These are phyloP conservation scores for Suillus subaureus DNA, from an alignment of 768 basidiomycete genomes.

Conservation along the genomic window DNA sequence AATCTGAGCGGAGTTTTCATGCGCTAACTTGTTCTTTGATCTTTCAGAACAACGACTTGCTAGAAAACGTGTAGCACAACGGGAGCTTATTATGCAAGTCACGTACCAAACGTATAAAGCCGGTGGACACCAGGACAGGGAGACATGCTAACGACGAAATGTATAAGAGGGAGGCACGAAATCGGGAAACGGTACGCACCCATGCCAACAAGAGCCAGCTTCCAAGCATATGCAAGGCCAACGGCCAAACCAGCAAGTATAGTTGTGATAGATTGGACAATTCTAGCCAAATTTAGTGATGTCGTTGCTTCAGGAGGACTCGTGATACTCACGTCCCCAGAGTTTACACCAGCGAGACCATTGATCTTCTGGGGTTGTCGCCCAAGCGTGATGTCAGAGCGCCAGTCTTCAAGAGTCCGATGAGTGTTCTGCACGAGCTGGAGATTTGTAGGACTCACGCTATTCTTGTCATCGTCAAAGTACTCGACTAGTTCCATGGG, in stretches of 20 bases:
- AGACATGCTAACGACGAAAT: conserved; percentile 52
- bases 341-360: conserved; percentile 84
- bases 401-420: conserved; percentile 57
- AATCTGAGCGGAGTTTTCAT: conserved; percentile 83
- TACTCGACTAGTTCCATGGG: conserved; percentile 64
- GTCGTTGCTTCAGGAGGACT: background rate
- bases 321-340: conserved; percentile 63
- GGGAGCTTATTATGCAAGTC: background rate
- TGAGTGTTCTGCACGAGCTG: conserved; percentile 13
- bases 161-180: background rate
- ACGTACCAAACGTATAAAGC: conserved; percentile 80
- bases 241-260: conserved; percentile 71
- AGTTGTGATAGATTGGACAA: conserved; percentile 76
- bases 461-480: conserved; percentile 88
- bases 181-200: conserved; percentile 41
- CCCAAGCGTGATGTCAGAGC: conserved; percentile 76
- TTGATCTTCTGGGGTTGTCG: conserved; percentile 87
- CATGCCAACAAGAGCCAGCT: conserved; percentile 79
- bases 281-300: conserved; percentile 39
- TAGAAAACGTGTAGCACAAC: conserved; percentile 21
- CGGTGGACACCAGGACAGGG: conserved; percentile 67
- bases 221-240: conserved; percentile 78
- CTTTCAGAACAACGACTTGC: conserved; percentile 88
- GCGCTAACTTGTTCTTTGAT: conserved; percentile 76
- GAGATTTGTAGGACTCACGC: conserved; percentile 40